These are phyloP conservation scores for Coemansia sp. DNA, from an alignment of 192 early-diverging fungal genomes.

Conservation along the genomic window DNA sequence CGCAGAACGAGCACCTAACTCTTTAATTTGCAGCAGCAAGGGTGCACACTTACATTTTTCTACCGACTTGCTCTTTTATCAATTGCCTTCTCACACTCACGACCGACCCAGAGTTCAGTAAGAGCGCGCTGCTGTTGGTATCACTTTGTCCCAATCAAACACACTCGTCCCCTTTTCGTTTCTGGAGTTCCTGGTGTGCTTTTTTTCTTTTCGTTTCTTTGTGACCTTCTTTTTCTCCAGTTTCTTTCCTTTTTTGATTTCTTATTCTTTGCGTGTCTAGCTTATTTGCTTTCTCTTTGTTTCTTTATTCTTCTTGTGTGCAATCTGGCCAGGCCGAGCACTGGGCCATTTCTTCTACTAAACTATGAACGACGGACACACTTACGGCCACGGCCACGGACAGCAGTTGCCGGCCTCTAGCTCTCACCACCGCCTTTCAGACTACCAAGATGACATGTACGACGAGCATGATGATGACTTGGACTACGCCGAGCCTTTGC, in stretches of 20 bases:
- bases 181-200: constrained; percentile 10
- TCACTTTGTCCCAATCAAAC: background rate
- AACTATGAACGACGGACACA: constrained; percentile 49
- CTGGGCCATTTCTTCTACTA: constrained; percentile 16
- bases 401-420: constrained; percentile 13
- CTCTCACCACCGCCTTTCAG: constrained; percentile 21
- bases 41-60: background rate
- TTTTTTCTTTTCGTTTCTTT: constrained; percentile 9
- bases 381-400: constrained; percentile 20
- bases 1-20: background rate
- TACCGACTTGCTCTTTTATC: background rate
- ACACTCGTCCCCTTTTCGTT: constrained; percentile 8
- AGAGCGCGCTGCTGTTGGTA: constrained; percentile 3
- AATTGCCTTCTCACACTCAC: constrained; percentile 1
- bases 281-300: constrained; percentile 23
- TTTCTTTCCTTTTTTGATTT: constrained; percentile 4
- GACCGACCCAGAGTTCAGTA: constrained; percentile 1
- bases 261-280: constrained; percentile 2
- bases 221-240: constrained; percentile 1
- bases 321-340: constrained; percentile 9
- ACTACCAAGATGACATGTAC: constrained; percentile 39
- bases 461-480: constrained; percentile 41
- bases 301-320: constrained; percentile 14
- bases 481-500: constrained; percentile 26
- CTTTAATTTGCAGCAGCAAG: background rate